These are phyloP conservation scores for Phytophthora foliorum DNA, from an alignment of 352 stramenopile species.

Conservation along the genomic window DNA sequence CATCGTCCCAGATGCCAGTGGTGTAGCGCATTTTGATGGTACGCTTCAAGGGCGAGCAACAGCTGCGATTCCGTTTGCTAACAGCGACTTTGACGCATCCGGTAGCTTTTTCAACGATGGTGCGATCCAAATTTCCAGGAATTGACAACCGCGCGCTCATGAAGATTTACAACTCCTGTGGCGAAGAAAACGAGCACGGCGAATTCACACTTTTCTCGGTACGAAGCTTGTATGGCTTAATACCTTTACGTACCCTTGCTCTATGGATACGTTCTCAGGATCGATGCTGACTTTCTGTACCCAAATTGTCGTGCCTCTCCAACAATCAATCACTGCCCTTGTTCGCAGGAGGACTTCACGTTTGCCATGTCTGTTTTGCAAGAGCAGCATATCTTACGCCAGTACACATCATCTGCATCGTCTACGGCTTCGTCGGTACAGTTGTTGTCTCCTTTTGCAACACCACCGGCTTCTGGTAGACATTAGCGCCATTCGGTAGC, in stretches of 20 bases:
- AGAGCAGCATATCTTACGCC: constrained; percentile 56
- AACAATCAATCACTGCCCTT: not conserved
- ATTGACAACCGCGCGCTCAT: constrained; percentile 64
- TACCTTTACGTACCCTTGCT: constrained; percentile 18
- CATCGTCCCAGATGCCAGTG: constrained; percentile 68
- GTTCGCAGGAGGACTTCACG: constrained; percentile 68
- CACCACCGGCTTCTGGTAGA: constrained; percentile 12
- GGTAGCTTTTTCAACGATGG: constrained; percentile 64
- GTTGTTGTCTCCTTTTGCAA: constrained; percentile 23
- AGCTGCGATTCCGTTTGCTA: not conserved
- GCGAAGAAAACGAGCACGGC: constrained; percentile 87
- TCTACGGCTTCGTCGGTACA: constrained; percentile 31
- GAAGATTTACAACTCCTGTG: constrained; percentile 79
- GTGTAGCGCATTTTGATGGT: constrained; percentile 72
- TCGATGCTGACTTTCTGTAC: constrained; percentile 9
- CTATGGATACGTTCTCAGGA: not conserved
- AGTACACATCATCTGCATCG: constrained; percentile 36
- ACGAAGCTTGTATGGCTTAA: constrained; percentile 28
- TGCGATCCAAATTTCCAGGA: constrained; percentile 60
- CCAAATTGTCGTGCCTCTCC: not conserved
- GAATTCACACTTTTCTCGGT: constrained; percentile 73
- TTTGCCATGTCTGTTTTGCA: constrained; percentile 69
- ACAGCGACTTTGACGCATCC: not conserved
- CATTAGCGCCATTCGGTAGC: constrained; percentile 12
- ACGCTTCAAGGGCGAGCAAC: not conserved